Conservation (phyloP, 2,329 filamentous ascomycete species). For the Botrytis tulipae region DNA sequence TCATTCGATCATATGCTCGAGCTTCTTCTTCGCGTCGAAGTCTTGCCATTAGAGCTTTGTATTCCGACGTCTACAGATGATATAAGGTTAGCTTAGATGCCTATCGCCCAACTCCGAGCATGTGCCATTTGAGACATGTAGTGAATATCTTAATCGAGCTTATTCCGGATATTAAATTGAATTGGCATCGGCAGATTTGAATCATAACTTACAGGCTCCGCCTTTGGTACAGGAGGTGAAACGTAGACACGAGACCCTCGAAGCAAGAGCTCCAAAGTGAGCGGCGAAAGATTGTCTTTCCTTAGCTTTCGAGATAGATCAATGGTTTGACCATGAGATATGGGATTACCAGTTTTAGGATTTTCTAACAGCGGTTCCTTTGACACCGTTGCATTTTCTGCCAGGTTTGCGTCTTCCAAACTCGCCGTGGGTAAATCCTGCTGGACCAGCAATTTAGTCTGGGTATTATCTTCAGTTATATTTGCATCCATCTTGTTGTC, state of each 20-base stretch:
- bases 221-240: constrained; percentile 76
- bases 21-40: constrained; percentile 81
- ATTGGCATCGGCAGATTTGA: neutral
- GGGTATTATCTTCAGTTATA: no score
- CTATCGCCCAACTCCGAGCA: neutral
- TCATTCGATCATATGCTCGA: constrained; percentile 77
- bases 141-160: neutral
- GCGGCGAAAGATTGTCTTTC: constrained; percentile 37
- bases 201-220: constrained; percentile 62
- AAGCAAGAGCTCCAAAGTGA: constrained; percentile 68
- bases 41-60: constrained; percentile 81
- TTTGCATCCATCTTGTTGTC: neutral
- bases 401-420: neutral
- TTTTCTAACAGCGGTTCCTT: constrained; percentile 49
- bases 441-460: neutral
- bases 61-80: constrained; percentile 65
- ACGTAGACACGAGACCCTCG: constrained; percentile 70
- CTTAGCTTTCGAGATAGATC: constrained; percentile 56
- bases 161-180: neutral
- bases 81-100: constrained; percentile 19
- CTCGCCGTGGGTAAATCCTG: neutral
- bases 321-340: constrained; percentile 69
- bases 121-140: neutral
- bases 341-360: constrained; percentile 57
- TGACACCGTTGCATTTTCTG: neutral